Evolutionary conservation across 768 basidiomycete species (phyloP).

Genomic region (Macrocybe gigantea): DNA sequence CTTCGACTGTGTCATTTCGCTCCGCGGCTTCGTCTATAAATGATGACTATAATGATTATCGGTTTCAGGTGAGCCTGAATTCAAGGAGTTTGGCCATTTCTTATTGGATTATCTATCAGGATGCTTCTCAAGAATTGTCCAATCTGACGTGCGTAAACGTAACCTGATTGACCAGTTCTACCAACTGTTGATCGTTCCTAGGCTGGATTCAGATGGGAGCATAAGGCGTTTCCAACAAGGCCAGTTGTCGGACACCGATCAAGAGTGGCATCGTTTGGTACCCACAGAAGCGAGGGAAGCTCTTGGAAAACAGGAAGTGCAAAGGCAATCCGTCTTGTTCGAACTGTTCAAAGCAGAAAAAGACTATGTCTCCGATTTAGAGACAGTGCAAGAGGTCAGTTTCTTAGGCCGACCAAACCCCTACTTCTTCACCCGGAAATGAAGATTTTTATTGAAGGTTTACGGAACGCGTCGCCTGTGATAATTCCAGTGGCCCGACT

Average conservation of each 20-base stretch:
- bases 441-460: constrained; percentile 69
- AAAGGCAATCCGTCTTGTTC: constrained; percentile 82
- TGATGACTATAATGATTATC: constrained; percentile 27
- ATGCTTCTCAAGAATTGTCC: constrained; percentile 23
- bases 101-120: neutral
- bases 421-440: neutral
- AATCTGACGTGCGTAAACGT: constrained; percentile 31
- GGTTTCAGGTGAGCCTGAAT: constrained; percentile 23
- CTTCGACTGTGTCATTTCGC: constrained; percentile 29
- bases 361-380: constrained; percentile 81
- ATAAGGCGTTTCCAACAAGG: constrained; percentile 65
- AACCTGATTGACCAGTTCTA: constrained; percentile 4
- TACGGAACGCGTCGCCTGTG: constrained; percentile 57
- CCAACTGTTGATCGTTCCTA: constrained; percentile 22
- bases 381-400: constrained; percentile 59
- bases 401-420: neutral
- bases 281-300: constrained; percentile 64
- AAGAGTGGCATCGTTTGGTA: constrained; percentile 82
- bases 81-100: neutral
- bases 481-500: constrained; percentile 53
- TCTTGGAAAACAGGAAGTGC: constrained; percentile 71
- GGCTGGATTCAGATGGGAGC: constrained; percentile 58
- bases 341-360: constrained; percentile 88
- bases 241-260: constrained; percentile 56
- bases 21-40: constrained; percentile 29